phyloP scores from a whole-genome alignment of 441 rosid species.

The Cnidoscolus chayamansa region DNA sequence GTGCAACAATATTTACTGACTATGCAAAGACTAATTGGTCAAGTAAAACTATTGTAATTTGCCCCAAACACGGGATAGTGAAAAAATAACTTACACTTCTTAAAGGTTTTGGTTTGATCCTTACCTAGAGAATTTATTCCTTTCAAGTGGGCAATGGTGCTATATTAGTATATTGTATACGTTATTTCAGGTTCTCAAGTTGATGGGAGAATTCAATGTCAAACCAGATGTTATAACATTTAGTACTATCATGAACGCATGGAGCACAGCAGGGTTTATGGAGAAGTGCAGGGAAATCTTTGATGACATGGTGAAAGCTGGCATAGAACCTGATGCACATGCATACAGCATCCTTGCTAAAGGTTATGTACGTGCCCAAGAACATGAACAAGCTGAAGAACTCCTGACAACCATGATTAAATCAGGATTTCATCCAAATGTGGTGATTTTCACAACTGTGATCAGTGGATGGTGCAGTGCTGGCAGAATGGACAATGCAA shows the following conservation, averaged over 20 bases:
- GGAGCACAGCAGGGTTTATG: conserved; percentile 87
- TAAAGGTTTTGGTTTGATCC: conserved; percentile 1
- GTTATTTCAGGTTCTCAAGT: conserved; percentile 47
- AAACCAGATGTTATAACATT: conserved; percentile 74
- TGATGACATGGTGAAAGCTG: conserved; percentile 62
- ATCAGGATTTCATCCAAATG: conserved; percentile 42
- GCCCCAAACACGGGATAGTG: background rate
- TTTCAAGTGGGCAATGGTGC: background rate
- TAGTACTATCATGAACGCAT: conserved; percentile 79
- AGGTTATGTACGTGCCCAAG: conserved; percentile 63
- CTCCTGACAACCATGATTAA: conserved; percentile 48
- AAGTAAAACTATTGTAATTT: background rate
- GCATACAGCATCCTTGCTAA: conserved; percentile 71
- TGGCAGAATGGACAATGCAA: conserved; percentile 56
- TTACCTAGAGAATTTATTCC: background rate
- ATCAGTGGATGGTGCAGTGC: conserved; percentile 65
- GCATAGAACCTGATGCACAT: conserved; percentile 62
- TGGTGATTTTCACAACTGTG: conserved; percentile 66
- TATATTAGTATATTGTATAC: background rate
- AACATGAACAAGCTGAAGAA: conserved; percentile 59
- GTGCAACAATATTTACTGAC: background rate
- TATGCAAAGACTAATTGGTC: background rate
- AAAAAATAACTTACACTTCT: background rate
- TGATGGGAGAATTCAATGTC: conserved; percentile 66
- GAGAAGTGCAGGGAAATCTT: conserved; percentile 66